These are phyloP conservation scores for Paraconiothyrium sp. DNA, from an alignment of 2,329 filamentous ascomycete genomes.

Conservation along the genomic window DNA sequence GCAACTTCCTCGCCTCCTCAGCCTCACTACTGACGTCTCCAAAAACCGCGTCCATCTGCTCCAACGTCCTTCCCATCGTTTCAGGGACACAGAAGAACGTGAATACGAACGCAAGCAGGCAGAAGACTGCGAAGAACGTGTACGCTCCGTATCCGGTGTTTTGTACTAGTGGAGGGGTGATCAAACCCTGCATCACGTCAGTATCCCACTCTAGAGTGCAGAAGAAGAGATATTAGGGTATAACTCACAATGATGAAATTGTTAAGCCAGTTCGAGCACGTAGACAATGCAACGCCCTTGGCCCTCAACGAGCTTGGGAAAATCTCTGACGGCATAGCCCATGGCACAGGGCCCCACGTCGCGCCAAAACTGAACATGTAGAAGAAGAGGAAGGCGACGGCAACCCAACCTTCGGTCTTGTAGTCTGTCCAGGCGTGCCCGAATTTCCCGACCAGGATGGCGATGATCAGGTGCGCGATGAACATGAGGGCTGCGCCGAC, in stretches of 20 bases:
- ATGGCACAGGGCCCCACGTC: constrained; percentile 65
- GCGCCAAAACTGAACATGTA: constrained; percentile 71
- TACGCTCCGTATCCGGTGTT: constrained; percentile 61
- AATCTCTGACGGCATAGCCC: constrained; percentile 66
- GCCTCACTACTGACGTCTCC: constrained; percentile 46
- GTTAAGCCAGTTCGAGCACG: constrained; percentile 70
- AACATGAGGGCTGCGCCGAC: constrained; percentile 58
- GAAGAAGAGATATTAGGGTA: not conserved
- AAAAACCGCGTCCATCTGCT: constrained; percentile 52
- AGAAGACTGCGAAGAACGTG: constrained; percentile 51
- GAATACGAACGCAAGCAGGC: constrained; percentile 44
- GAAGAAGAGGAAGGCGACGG: constrained; percentile 68
- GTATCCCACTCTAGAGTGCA: constrained; percentile 37
- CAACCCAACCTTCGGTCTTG: constrained; percentile 62
- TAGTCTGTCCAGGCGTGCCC: constrained; percentile 62
- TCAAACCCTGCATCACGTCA: constrained; percentile 63
- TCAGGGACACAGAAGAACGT: constrained; percentile 48
- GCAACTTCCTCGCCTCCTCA: constrained; percentile 44
- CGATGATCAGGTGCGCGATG: constrained; percentile 63
- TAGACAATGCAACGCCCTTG: constrained; percentile 73
- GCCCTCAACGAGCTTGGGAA: constrained; percentile 69
- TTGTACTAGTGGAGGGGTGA: constrained; percentile 71
- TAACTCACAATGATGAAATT: constrained; percentile 66
- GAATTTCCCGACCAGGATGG: constrained; percentile 64
- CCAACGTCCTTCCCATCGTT: constrained; percentile 45